A percentile compares a stretch with the other conserved stretches of the same genome.
phyloP scores from a whole-genome alignment of 495 filamentous ascomycete genomes.

The Penicillium goetzii region DNA sequence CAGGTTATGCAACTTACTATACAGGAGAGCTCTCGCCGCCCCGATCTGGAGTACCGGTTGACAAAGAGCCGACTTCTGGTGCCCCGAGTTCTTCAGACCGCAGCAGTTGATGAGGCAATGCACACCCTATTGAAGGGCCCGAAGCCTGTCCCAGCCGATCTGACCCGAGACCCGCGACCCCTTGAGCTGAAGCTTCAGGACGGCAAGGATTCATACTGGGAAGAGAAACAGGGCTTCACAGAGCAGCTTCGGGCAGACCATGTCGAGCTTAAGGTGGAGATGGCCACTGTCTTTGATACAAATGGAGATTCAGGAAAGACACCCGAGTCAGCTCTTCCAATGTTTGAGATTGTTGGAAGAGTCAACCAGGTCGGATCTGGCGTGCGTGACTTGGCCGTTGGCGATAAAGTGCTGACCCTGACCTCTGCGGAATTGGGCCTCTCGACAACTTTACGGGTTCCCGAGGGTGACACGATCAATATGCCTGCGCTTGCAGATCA shows the following conservation, averaged over 20 bases:
- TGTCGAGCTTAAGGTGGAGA: conserved; percentile 25
- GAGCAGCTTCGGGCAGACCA: conserved; percentile 17
- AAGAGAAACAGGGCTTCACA: conserved; percentile 11
- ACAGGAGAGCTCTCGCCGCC: conserved; percentile 15
- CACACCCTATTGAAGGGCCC: conserved; percentile 26
- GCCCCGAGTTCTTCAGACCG: conserved; percentile 24
- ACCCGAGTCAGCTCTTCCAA: conserved; percentile 21
- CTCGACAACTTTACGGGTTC: conserved; percentile 18
- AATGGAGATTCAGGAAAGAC: conserved; percentile 14
- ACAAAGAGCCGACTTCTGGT: conserved; percentile 24
- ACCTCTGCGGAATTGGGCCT: conserved; percentile 16
- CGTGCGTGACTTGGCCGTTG: conserved; percentile 23
- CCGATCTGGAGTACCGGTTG: conserved; percentile 28
- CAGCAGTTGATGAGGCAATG: conserved; percentile 30
- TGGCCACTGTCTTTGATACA: conserved; percentile 22
- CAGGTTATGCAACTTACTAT: conserved; percentile 28
- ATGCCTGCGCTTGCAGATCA: conserved; percentile 19
- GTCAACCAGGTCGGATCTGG: conserved; percentile 22
- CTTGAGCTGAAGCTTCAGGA: conserved; percentile 24
- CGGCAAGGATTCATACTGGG: conserved; percentile 20
- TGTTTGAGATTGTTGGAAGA: conserved; percentile 25
- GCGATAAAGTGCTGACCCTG: conserved; percentile 24
- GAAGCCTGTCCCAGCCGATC: conserved; percentile 17
- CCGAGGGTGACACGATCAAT: conserved; percentile 22
- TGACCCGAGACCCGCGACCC: conserved; percentile 15